These are phyloP conservation scores for Pythium myriotylum DNA, from an alignment of 352 stramenopile genomes.

Conservation along the genomic window DNA sequence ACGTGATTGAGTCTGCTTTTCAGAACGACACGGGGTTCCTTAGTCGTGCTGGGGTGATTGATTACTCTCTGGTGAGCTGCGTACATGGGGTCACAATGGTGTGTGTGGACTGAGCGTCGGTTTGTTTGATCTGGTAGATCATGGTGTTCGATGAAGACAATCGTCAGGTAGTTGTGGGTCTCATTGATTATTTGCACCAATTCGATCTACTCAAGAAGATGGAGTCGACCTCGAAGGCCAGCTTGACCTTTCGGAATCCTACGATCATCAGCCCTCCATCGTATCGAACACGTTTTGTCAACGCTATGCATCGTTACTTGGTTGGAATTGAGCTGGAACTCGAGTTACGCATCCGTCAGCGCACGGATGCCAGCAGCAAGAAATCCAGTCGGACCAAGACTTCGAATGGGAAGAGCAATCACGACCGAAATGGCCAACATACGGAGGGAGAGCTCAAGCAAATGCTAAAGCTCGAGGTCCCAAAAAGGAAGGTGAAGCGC, in stretches of 20 bases:
- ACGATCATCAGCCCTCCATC: constrained; percentile 84
- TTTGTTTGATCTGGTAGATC: constrained; percentile 36
- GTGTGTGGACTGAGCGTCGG: no score
- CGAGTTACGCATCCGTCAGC: constrained; percentile 69
- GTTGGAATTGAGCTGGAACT: constrained; percentile 79
- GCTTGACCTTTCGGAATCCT: constrained; percentile 79
- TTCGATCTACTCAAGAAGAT: constrained; percentile 91
- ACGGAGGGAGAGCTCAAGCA: background rate
- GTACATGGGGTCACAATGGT: background rate
- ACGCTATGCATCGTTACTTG: constrained; percentile 83
- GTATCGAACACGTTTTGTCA: constrained; percentile 80
- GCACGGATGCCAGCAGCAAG: constrained; percentile 18
- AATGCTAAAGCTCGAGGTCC: constrained; percentile 4
- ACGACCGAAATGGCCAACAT: no score
- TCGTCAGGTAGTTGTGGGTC: constrained; percentile 66
- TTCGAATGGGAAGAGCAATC: background rate
- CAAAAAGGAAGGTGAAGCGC: constrained; percentile 5
- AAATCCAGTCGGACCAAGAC: background rate
- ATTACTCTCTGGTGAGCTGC: constrained; percentile 80
- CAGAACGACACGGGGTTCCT: constrained; percentile 81
- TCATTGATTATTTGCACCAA: constrained; percentile 89
- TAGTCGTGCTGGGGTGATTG: constrained; percentile 72
- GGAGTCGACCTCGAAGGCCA: constrained; percentile 87
- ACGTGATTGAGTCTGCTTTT: constrained; percentile 67
- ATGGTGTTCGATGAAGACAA: constrained; percentile 84